Evolutionary conservation across 169 alveolate genomes (phyloP), one percentile per base, ranked within the genome.

Genomic region (Neospora caninum): DNA sequence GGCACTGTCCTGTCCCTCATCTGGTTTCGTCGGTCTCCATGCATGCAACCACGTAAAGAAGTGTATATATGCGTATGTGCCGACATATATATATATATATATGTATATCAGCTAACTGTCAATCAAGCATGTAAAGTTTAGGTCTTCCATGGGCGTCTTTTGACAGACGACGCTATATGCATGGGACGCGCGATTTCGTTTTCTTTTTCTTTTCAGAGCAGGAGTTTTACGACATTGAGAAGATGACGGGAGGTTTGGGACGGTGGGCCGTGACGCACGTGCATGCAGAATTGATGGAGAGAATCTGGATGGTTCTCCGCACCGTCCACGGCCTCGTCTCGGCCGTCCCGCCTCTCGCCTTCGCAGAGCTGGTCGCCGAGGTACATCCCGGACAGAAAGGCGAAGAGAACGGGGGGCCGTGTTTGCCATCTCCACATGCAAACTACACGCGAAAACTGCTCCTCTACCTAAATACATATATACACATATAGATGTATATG

Each of bases 201-300:
- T 36, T 36, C 43, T 34, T 16, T 73, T 4, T 31, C 84, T 73
- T 36, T 18, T n/a, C 42, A 73, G 45, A 73, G 42, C 22, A 73
- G 42, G 84, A 73, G 1, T 73, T 64, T 64, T 64, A 64, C 73
- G 73, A 64, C 73, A 1, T 64, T 6, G 73, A 64, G n/a, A 64
- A 64, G 73, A 64, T 64, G 73, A 64, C 45, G 41, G 89, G 89
- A 82, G 89, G 89, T 22, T 82, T 91, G 39, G 94, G 94, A 34
- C 27, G 83, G 49, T 91, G 94, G 94, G 53, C 88, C 0, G 80
- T 91, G 31, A 91, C 94, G 82, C 83, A 82, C 38, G 89, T 91
- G 42, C 94, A 91, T 78, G 54, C 88, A 38, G 83, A 49, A 29
- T 54, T 91, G 80, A 70, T 91, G 94, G 67, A 91, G 89, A 73